These are phyloP conservation scores for Sequoiadendron giganteum DNA, from an alignment of 75 land plant genomes.

Conservation along the genomic window DNA sequence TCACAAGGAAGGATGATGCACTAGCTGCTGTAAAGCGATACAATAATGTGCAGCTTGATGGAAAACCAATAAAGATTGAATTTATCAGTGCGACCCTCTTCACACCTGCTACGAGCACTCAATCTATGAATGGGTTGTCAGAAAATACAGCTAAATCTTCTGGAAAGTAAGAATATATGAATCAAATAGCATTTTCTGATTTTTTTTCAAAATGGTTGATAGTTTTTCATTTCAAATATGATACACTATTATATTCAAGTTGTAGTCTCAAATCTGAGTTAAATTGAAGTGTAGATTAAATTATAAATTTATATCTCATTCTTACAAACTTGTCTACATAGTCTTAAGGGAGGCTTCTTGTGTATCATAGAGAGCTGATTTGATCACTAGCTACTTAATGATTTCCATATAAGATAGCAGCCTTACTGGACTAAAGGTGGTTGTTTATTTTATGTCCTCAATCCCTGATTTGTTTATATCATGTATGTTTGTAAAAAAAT, in stretches of 20 bases:
- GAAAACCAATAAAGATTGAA: slow-evolving; percentile 48
- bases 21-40: slow-evolving; percentile 44
- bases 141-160: slow-evolving; percentile 4
- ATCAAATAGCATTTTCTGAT: not conserved
- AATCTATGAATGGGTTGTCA: not conserved
- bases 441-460: not conserved
- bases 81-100: slow-evolving; percentile 27
- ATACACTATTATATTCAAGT: not conserved
- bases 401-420: not conserved
- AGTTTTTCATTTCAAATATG: not conserved
- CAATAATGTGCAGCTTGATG: slow-evolving; percentile 53
- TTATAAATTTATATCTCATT: not conserved
- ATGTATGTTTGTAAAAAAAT: not conserved
- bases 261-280: not conserved
- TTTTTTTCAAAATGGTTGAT: not conserved
- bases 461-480: not conserved
- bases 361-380: not conserved
- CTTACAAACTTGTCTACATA: not conserved
- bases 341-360: not conserved
- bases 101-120: not conserved
- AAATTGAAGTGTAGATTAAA: not conserved
- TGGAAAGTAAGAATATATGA: not conserved
- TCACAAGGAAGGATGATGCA: slow-evolving; percentile 30
- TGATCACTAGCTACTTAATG: not conserved
- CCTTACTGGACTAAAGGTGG: not conserved